A percentile compares a stretch with the other conserved stretches of the same genome.
These are phyloP conservation scores for Spathaspora hagerdaliae DNA, from an alignment of 805 yeast species.

Conservation along the genomic window DNA sequence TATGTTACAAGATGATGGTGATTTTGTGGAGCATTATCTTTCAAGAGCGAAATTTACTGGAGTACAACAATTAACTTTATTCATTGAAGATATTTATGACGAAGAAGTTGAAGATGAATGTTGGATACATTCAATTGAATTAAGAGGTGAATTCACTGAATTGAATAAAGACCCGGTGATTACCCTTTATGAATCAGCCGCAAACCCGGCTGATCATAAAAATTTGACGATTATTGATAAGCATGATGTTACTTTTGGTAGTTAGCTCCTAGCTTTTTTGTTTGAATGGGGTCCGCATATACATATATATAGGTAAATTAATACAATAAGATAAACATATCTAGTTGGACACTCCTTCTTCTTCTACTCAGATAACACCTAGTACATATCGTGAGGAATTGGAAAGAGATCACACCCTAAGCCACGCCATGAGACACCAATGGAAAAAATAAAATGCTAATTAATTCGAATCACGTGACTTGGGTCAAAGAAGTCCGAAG, in stretches of 20 bases:
- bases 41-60: conserved; percentile 75
- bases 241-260: conserved; percentile 4
- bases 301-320: too few species aligned
- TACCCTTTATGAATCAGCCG: conserved; percentile 82
- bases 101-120: conserved; percentile 46
- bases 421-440: too few species aligned
- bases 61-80: conserved; percentile 61
- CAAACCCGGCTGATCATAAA: conserved; percentile 87
- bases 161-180: conserved; percentile 66
- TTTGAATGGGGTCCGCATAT: too few species aligned
- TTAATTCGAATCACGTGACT: neutral
- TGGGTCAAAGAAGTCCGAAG: conserved; percentile 7
- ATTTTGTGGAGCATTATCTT: conserved; percentile 75
- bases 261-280: neutral
- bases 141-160: conserved; percentile 67
- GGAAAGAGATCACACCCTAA: too few species aligned
- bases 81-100: conserved; percentile 56
- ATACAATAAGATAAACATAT: too few species aligned
- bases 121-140: conserved; percentile 64
- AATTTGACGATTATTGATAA: conserved; percentile 5
- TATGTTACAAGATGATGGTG: conserved; percentile 28
- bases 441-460: too few species aligned
- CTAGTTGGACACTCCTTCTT: too few species aligned
- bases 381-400: too few species aligned
- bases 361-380: too few species aligned